Conservation (phyloP, 164 flowering plant genomes). For the Litsea cubeba region DNA sequence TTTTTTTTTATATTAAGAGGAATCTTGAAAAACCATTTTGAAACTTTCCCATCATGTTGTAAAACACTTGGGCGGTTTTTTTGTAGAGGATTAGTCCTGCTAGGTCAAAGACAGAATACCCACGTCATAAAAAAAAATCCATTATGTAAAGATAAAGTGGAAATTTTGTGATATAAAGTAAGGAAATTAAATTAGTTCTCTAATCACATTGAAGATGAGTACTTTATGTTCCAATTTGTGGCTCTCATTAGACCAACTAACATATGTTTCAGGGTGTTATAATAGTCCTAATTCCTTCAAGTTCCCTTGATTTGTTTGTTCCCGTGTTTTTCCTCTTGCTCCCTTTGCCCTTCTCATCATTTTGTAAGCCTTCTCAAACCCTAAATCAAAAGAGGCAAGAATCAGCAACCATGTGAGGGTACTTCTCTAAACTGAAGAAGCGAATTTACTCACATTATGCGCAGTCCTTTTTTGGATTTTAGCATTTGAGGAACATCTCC, state of each 20-base stretch:
- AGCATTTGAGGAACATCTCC: constrained; percentile 36
- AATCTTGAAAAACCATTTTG: no score
- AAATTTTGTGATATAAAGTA: no score
- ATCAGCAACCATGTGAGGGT: constrained; percentile 1
- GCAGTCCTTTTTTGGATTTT: constrained; percentile 26
- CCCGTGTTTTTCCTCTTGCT: not conserved
- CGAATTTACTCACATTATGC: constrained; percentile 33
- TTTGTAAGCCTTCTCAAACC: not conserved
- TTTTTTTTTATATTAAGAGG: no score
- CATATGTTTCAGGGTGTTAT: not conserved
- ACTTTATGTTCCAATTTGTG: not conserved
- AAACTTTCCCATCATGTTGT: no score
- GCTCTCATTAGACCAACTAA: not conserved
- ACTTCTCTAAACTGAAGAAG: not conserved
- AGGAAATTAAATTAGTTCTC: no score
- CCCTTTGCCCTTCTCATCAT: not conserved
- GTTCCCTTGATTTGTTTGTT: not conserved
- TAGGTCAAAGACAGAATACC: no score
- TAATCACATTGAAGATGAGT: not conserved
- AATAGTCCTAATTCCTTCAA: not conserved
- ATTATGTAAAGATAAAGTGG: no score
- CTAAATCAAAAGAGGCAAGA: not conserved
- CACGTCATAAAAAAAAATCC: no score
- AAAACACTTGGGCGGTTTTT: no score
- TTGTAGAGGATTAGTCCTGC: no score